These are phyloP conservation scores for Aspergillus ellipticus DNA, from an alignment of 495 filamentous ascomycete species.

Conservation along the genomic window DNA sequence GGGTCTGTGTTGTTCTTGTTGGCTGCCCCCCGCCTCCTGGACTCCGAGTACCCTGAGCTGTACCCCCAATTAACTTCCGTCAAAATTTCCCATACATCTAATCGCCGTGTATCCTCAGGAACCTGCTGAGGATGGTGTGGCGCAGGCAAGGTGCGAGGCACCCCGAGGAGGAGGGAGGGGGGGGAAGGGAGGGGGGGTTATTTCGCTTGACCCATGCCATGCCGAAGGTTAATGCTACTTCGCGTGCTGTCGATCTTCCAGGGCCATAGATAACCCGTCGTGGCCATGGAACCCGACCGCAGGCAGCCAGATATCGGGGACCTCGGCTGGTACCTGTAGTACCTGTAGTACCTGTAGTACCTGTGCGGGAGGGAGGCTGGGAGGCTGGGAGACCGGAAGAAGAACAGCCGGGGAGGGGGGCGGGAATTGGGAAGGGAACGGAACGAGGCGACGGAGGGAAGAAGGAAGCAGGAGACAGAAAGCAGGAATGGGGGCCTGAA, in stretches of 20 bases:
- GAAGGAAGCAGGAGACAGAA: background rate
- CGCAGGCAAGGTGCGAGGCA: background rate
- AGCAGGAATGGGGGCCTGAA: background rate
- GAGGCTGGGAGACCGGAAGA: background rate
- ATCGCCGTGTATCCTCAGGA: slow-evolving; percentile 1
- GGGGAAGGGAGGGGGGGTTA: background rate
- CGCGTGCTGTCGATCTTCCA: background rate
- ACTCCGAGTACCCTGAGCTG: background rate
- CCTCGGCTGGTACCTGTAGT: too few relatives aligned
- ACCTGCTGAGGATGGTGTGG: slow-evolving; percentile 5
- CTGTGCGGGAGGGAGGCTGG: background rate
- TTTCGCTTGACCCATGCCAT: background rate
- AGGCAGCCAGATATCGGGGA: background rate
- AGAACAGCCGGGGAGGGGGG: background rate
- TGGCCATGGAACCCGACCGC: background rate
- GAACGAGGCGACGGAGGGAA: background rate
- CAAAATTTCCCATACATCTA: background rate
- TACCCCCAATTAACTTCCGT: slow-evolving; percentile 1
- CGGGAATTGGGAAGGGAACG: background rate
- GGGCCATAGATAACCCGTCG: background rate
- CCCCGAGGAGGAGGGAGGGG: background rate
- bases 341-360: background rate
- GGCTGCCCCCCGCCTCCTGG: background rate
- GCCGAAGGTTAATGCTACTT: background rate
- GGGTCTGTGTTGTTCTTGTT: background rate